A percentile compares a stretch with the other conserved stretches of the same genome.
Conservation (phyloP, 176 grass and related monocot species). For the Chrysopogon serrulatus region DNA sequence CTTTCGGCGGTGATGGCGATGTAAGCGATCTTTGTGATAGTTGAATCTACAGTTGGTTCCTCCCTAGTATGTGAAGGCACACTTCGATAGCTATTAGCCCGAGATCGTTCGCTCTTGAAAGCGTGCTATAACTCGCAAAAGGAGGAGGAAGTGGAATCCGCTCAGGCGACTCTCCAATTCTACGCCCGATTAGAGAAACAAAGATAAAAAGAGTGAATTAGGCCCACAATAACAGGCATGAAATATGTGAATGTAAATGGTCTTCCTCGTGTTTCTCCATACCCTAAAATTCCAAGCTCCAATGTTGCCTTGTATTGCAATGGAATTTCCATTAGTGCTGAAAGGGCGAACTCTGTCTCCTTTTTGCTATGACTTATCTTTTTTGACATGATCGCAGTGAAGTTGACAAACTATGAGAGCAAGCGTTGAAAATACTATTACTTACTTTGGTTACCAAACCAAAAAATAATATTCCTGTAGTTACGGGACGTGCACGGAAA, state of each 20-base stretch:
- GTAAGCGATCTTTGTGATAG: slow-evolving; percentile 25
- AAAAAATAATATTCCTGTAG: neutral
- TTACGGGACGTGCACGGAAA: slow-evolving; percentile 42
- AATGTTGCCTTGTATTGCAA: slow-evolving; percentile 78
- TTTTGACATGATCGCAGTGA: slow-evolving; percentile 79
- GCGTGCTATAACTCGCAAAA: slow-evolving; percentile 37
- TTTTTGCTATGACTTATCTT: slow-evolving; percentile 56
- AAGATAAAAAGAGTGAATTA: slow-evolving; percentile 21
- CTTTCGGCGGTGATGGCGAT: slow-evolving; percentile 34
- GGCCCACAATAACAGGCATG: neutral
- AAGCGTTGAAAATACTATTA: neutral
- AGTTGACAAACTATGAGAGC: slow-evolving; percentile 76
- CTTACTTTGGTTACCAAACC: neutral
- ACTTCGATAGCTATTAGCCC: slow-evolving; percentile 33
- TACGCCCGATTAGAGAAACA: slow-evolving; percentile 44
- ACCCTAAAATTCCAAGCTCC: slow-evolving; percentile 81
- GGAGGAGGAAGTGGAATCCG: slow-evolving; percentile 80
- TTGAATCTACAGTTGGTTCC: slow-evolving; percentile 29
- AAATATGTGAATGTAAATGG: slow-evolving; percentile 11
- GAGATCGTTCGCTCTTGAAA: slow-evolving; percentile 28
- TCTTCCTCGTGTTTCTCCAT: slow-evolving; percentile 33
- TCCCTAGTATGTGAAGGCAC: slow-evolving; percentile 38
- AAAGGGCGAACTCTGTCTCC: slow-evolving; percentile 82
- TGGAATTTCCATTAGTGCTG: slow-evolving; percentile 86
- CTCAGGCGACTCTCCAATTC: slow-evolving; percentile 42